Percentiles rank a stretch among this genome's conserved stretches.
Conservation (phyloP, 257 asterid genomes). For the Solanum ahanhuiri region DNA sequence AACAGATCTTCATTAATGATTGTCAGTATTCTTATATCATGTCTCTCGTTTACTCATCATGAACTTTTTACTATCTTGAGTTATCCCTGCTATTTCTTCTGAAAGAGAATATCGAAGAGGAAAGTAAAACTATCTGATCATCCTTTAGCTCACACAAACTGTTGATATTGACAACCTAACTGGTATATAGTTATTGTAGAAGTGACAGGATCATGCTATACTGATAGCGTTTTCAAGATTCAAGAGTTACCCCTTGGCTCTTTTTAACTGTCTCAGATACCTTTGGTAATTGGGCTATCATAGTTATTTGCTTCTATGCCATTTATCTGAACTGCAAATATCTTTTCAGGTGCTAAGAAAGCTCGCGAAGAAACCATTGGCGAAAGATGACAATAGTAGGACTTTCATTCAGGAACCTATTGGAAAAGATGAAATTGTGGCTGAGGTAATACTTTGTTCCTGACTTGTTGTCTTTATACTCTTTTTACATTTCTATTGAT, state of each 20-base stretch:
- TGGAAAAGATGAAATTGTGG: conserved; percentile 67
- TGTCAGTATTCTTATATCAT: background rate
- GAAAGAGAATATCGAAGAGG: background rate
- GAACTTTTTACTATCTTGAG: background rate
- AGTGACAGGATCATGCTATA: background rate
- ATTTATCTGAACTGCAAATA: background rate
- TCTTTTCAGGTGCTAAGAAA: conserved; percentile 55
- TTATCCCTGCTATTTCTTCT: background rate
- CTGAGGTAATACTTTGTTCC: conserved; percentile 44
- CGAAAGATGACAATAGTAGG: conserved; percentile 38
- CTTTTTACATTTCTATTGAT: background rate
- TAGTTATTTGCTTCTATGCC: background rate
- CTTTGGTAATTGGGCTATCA: background rate
- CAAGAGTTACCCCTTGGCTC: background rate
- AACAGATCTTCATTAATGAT: background rate
- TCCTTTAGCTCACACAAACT: background rate
- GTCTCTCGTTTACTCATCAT: background rate
- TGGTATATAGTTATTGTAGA: background rate
- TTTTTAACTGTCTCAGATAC: background rate
- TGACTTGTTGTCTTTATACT: background rate
- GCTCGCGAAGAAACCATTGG: conserved; percentile 26
- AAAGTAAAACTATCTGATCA: background rate
- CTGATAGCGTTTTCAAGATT: background rate
- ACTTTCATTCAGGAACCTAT: conserved; percentile 51
- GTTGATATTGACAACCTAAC: background rate